Conservation (phyloP, 345 rosid species). For the Lenwebbia sp. region DNA sequence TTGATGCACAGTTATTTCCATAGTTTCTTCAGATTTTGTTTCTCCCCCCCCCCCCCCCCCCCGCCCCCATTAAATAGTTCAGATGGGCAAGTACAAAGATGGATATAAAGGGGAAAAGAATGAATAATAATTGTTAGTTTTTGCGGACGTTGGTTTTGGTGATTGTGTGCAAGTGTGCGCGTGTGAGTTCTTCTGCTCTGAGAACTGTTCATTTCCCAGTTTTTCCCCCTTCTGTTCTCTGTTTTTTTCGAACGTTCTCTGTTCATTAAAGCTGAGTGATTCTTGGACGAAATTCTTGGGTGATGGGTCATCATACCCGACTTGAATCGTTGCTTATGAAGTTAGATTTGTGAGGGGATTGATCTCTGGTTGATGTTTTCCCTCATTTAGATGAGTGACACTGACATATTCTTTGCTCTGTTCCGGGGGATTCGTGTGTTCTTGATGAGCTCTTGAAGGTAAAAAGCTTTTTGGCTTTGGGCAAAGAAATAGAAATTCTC, state of each 20-base stretch:
- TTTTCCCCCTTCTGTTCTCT: background rate
- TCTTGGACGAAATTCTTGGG: background rate
- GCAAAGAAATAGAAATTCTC: background rate
- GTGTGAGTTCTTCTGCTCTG: background rate
- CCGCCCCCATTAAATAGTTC: too few relatives aligned
- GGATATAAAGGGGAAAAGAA: too few relatives aligned
- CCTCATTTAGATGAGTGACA: background rate
- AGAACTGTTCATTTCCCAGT: background rate
- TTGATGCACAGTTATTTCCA: too few relatives aligned
- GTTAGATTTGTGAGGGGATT: background rate
- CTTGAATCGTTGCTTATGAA: background rate
- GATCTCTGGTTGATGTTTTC: background rate
- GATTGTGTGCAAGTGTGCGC: too few relatives aligned
- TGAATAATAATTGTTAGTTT: too few relatives aligned
- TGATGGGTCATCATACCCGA: too few relatives aligned
- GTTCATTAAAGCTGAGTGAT: background rate
- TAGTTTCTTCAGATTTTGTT: too few relatives aligned
- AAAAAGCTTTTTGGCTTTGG: background rate
- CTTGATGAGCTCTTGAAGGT: background rate
- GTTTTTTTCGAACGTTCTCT: background rate
- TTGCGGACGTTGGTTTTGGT: too few relatives aligned
- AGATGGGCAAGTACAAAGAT: too few relatives aligned
- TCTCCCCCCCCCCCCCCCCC: too few relatives aligned
- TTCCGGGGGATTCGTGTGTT: background rate
- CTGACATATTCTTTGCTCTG: background rate